Evolutionary conservation across 495 filamentous ascomycete species (phyloP).

Genomic region (Cladorrhinum samala): DNA sequence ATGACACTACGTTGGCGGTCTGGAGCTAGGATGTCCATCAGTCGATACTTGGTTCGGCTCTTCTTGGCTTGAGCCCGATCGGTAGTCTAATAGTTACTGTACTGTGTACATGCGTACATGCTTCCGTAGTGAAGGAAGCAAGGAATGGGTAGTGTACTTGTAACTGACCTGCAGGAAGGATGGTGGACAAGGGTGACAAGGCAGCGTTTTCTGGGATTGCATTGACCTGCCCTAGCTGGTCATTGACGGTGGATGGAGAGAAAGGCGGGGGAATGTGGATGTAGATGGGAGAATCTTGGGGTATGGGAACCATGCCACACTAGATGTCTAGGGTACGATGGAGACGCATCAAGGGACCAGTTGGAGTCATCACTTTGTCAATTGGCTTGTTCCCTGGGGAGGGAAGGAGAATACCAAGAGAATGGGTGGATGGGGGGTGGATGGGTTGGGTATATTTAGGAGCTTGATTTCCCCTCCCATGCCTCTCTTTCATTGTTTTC

Average conservation of each 20-base stretch:
- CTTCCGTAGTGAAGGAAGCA: too few species aligned
- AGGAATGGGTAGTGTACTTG: not conserved
- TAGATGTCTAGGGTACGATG: too few species aligned
- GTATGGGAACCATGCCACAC: too few species aligned
- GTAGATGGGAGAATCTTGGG: not conserved
- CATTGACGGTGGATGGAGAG: not conserved
- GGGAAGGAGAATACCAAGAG: not conserved
- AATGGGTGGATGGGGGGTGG: not conserved
- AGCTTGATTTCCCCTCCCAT: not conserved
- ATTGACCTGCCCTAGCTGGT: not conserved
- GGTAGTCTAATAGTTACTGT: conserved; percentile 1
- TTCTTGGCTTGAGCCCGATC: not conserved
- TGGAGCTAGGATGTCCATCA: not conserved
- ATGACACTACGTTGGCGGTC: too few species aligned
- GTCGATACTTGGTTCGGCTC: not conserved
- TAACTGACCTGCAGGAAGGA: not conserved
- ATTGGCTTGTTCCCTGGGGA: too few species aligned
- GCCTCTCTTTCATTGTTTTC: not conserved
- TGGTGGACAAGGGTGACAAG: too few species aligned
- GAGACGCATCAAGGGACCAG: too few species aligned
- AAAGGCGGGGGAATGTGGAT: not conserved
- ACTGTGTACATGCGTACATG: too few species aligned
- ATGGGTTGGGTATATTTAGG: not conserved
- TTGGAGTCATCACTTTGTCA: not conserved
- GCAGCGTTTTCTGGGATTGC: not conserved